Base-by-base conservation (phyloP, 176 grass and related monocot species). In the Alopecurus myosuroides region DNA sequence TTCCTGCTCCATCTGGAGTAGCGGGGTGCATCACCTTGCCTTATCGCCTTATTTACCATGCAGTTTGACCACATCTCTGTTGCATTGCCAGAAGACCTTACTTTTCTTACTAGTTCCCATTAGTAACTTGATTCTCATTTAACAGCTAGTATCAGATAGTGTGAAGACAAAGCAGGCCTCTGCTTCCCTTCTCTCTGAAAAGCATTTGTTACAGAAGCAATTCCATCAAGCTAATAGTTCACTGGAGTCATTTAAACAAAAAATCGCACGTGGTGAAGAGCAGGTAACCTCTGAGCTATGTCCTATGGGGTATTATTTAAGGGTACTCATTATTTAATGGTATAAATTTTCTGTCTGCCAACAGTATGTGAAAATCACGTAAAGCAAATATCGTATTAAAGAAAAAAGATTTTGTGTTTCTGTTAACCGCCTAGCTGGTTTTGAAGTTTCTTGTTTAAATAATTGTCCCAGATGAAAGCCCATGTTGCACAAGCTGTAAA, bases 151-250 rank as follows among this genome's bases (percentile, higher is more conserved):
- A 83, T 98, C 96, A 11, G 93, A 98, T 82, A 95, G 93, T 86
- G 93, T 98, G 85, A 95, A 94, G 84, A 95, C 91, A 89, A 98
- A 98, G 79, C 93, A 95, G 81, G 88, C 93, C 61, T 89, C 81
- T 80, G 82, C 85, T 37, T 93, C 85, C 74, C 96, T 98, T 89
- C 77, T 98, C 26, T 87, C 91, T 77, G 96, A 98, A 85, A 98
- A 98, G 83, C 89, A 95, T 87, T 52, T 90, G 23, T 81, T 95
- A 46, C 79, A 88, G 74, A 95, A 95, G 88, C 93, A 94, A 94
- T 87, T 98, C 68, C 93, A 94, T 61, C 96, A 95, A 83, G 74
- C 89, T 36, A 92, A 87, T 71, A 76, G 77, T 70, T 94, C 89
- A 15, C 60, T 92, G 77, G 96, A 95, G 58, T 91, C 85, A 35